These are phyloP conservation scores for Aspergillus glaucus DNA, from an alignment of 2,329 filamentous ascomycete genomes.

Conservation along the genomic window DNA sequence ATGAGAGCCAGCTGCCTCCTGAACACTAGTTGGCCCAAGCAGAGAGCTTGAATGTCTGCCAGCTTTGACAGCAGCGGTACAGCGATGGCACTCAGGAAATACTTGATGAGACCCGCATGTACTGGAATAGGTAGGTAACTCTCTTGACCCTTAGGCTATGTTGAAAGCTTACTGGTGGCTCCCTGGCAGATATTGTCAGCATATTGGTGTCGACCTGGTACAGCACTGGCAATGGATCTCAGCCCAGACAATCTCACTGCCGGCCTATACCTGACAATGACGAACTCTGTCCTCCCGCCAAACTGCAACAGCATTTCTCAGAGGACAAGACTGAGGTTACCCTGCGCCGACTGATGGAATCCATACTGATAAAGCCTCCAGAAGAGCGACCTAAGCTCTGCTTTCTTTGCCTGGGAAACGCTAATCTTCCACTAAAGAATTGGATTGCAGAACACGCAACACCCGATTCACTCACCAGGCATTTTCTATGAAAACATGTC, in stretches of 20 bases:
- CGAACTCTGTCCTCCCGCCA: constrained; percentile 45
- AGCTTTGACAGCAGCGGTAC: constrained; percentile 15
- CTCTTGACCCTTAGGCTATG: too few species aligned
- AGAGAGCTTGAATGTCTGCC: constrained; percentile 14
- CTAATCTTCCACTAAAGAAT: too few species aligned
- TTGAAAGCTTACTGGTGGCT: too few species aligned
- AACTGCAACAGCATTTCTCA: constrained; percentile 16
- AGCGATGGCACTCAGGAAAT: constrained; percentile 1
- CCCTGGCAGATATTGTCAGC: too few species aligned
- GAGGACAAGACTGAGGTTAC: constrained; percentile 7
- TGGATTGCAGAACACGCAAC: too few species aligned
- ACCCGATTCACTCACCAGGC: too few species aligned
- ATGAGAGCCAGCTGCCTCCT: constrained; percentile 10
- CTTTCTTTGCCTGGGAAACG: constrained; percentile 14
- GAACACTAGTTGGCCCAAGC: constrained; percentile 15
- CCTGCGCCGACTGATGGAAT: constrained; percentile 10
- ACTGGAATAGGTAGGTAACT: too few species aligned
- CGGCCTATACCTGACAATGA: constrained; percentile 45
- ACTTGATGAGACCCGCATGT: too few species aligned
- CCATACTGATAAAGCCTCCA: constrained; percentile 11
- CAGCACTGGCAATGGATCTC: too few species aligned
- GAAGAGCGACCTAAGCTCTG: constrained; percentile 14
- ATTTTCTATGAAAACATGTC: too few species aligned
- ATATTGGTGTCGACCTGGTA: too few species aligned
- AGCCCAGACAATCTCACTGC: constrained; percentile 3